Conservation (phyloP, 2,329 filamentous ascomycete species). For the Dothideomycetidae sp. region DNA sequence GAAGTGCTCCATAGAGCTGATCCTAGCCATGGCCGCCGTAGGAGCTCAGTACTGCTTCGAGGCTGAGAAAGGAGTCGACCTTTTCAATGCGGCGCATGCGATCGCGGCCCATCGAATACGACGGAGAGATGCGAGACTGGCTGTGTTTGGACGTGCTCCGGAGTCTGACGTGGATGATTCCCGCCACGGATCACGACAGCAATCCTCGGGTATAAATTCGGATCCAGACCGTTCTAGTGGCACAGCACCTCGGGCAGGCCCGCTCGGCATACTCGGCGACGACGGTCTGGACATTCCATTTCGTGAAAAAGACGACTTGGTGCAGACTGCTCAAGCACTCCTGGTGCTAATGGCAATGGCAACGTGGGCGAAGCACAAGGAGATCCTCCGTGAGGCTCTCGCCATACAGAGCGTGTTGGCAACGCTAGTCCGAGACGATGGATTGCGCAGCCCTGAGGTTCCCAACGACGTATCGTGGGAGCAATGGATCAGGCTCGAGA, state of each 20-base stretch:
- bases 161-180: conserved; percentile 15
- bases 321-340: conserved; percentile 53
- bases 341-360: conserved; percentile 47
- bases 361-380: conserved; percentile 45
- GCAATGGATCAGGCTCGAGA: conserved; percentile 41
- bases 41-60: conserved; percentile 51
- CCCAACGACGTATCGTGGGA: conserved; percentile 40
- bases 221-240: not conserved
- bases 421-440: conserved; percentile 41
- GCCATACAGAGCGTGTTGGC: conserved; percentile 43
- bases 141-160: conserved; percentile 17
- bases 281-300: conserved; percentile 9
- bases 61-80: conserved; percentile 35
- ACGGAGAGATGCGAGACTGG: conserved; percentile 34
- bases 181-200: conserved; percentile 2
- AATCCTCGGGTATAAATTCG: conserved; percentile 3
- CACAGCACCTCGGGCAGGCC: conserved; percentile 2
- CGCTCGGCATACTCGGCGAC: conserved; percentile 2
- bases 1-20: conserved; percentile 52
- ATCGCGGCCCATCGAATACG: conserved; percentile 40
- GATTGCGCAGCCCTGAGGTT: conserved; percentile 40
- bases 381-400: conserved; percentile 42
- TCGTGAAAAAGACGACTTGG: conserved; percentile 24
- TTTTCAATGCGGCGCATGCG: conserved; percentile 43
- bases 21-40: conserved; percentile 53